Evolutionary conservation across 176 grass and related monocot species (phyloP), one percentile per base, ranked within the genome.

Genomic region (Carex scoparia): DNA sequence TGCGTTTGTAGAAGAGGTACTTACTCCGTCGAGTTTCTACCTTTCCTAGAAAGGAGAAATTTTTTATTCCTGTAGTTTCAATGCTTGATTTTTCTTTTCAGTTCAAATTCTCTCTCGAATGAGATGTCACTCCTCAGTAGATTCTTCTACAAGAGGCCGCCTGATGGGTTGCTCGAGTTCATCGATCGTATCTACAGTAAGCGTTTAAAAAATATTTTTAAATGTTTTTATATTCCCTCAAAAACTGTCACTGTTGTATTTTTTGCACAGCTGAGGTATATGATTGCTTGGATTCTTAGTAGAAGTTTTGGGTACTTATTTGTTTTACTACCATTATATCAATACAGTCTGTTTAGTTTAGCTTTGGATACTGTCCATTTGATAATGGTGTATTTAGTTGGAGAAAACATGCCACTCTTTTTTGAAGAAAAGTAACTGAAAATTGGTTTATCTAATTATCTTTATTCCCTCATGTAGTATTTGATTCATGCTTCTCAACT

Each of bases 111-210:
- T 14, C 23, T 66, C 31, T 89, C 63, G 37, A 57, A 93, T 93
- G 89, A 91, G 86, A 98, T 98, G 96, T 98, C 96, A 86, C 90
- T 98, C n/a, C 91, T 98, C 74, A 98, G 93, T 88, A 95, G 96
- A 91, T 98, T 98, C 87, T 98, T 98, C 89, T 94, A 95, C 88
- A 98, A 92, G 85, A 90, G 96, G 54, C 96, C 96, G 84, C 96
- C 93, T 33, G 95, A 98, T 90, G 95, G 95, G 73, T 86, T 98
- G 78, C 85, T 98, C 69, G 95, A 98, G 88, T 98, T 98, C 72
- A 80, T 89, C 81, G 95, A 98, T 57, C 94, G 91, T 84, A 86
- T 98, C 81, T 95, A 95, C 67, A 91, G 95, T 98, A 89, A 92
- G 80, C 15, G 18, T 81, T 61, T 55, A 37, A 71, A 65, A 40